phyloP scores from a whole-genome alignment of 2,329 filamentous ascomycete genomes.

The Aphanoascus verrucosus region DNA sequence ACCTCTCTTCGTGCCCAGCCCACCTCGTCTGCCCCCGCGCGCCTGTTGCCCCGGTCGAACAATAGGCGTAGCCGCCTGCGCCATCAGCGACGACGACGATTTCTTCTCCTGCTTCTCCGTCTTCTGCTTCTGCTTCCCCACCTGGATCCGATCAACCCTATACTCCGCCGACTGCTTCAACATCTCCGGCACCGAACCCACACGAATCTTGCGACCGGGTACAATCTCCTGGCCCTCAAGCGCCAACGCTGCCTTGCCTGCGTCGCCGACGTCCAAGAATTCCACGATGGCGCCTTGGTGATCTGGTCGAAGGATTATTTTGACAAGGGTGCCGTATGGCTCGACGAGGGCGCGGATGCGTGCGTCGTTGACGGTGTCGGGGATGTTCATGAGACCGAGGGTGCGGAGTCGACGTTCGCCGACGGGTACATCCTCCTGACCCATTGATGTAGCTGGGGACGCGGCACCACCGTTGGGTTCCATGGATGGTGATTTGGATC shows the following conservation, averaged over 20 bases:
- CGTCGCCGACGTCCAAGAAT: conserved; percentile 57
- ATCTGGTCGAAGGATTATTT: conserved; percentile 67
- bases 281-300: conserved; percentile 82
- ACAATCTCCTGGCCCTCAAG: conserved; percentile 39
- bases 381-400: conserved; percentile 70
- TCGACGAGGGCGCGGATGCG: conserved; percentile 66
- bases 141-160: conserved; percentile 31
- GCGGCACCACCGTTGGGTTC: conserved; percentile 25
- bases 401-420: conserved; percentile 52
- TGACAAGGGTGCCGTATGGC: conserved; percentile 58
- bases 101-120: conserved; percentile 22
- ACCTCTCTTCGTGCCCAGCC: conserved; percentile 38
- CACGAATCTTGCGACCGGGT: conserved; percentile 33
- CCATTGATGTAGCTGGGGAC: conserved; percentile 31
- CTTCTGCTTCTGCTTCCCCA: conserved; percentile 23
- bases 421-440: conserved; percentile 34
- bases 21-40: conserved; percentile 37
- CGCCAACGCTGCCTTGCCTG: conserved; percentile 49
- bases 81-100: conserved; percentile 18
- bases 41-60: conserved; percentile 39
- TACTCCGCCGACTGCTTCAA: conserved; percentile 33
- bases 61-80: conserved; percentile 29
- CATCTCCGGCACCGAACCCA: conserved; percentile 46
- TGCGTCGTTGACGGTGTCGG: conserved; percentile 84
- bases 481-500: conserved; percentile 28